phyloP scores from a whole-genome alignment of 306 rosid genomes.

The Oemleria cerasiformis region DNA sequence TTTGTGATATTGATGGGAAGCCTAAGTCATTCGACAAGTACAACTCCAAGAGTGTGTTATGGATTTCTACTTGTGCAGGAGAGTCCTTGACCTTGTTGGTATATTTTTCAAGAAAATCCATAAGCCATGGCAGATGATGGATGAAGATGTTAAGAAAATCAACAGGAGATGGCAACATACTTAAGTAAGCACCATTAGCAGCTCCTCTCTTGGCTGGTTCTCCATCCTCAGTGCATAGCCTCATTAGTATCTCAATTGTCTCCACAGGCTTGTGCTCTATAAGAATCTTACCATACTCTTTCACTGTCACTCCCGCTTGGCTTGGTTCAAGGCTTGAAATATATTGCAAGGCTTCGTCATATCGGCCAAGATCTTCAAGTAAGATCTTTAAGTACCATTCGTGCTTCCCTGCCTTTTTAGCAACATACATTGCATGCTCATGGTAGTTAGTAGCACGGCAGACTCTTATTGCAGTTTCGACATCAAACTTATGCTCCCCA shows the following conservation, averaged over 20 bases:
- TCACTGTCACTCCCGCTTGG: slow-evolving; percentile 90
- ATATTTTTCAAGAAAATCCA: slow-evolving; percentile 92
- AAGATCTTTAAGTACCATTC: slow-evolving; percentile 95
- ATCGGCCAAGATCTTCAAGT: slow-evolving; percentile 97
- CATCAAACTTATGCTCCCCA: slow-evolving; percentile 91
- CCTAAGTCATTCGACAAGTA: slow-evolving; percentile 82
- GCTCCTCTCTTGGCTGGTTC: slow-evolving; percentile 47
- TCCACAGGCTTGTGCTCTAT: slow-evolving; percentile 88
- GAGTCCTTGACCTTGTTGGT: slow-evolving; percentile 84
- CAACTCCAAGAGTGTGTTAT: slow-evolving; percentile 90
- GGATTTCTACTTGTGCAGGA: slow-evolving; percentile 96
- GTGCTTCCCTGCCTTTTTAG: slow-evolving; percentile 91
- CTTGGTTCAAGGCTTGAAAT: slow-evolving; percentile 86
- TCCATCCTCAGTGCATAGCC: slow-evolving; percentile 87
- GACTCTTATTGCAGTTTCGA: slow-evolving; percentile 95
- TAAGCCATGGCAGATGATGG: slow-evolving; percentile 83
- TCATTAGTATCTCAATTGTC: slow-evolving; percentile 83
- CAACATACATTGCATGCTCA: slow-evolving; percentile 99
- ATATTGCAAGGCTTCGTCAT: slow-evolving; percentile 90
- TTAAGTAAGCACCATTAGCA: slow-evolving; percentile 50
- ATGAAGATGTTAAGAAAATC: slow-evolving; percentile 94
- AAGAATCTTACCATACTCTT: slow-evolving; percentile 97
- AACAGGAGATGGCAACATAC: slow-evolving; percentile 96
- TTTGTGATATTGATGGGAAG: slow-evolving; percentile 68
- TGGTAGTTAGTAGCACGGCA: slow-evolving; percentile 98